A percentile compares a stretch with the other conserved stretches of the same genome.
phyloP scores from a whole-genome alignment of 805 yeast genomes.

The Candida stauntonica region DNA sequence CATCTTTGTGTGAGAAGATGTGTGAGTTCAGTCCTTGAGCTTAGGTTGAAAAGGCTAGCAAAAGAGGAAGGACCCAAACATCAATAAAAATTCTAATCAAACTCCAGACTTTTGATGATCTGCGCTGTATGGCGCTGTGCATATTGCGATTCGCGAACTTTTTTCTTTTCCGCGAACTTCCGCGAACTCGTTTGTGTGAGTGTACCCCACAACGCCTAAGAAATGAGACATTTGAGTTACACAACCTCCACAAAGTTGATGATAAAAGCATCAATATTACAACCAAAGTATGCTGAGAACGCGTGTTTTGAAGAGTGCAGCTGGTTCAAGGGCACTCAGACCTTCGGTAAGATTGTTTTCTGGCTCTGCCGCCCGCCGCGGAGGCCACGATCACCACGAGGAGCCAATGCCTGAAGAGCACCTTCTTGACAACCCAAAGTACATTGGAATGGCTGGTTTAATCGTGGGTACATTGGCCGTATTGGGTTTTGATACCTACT shows the following conservation, averaged over 20 bases:
- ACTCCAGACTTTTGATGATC: too few species aligned
- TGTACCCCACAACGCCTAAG: not conserved
- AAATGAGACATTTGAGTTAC: too few species aligned
- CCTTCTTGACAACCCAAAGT: slow-evolving; percentile 15
- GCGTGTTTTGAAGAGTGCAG: not conserved
- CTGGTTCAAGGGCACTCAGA: not conserved
- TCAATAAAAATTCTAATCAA: not conserved
- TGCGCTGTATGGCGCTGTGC: too few species aligned
- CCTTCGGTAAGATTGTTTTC: slow-evolving; percentile 4
- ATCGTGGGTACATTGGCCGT: slow-evolving; percentile 3
- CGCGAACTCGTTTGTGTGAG: not conserved
- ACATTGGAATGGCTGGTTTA: slow-evolving; percentile 10
- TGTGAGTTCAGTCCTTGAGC: not conserved
- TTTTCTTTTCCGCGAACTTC: too few species aligned
- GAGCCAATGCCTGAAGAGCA: slow-evolving; percentile 15
- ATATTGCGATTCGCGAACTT: not conserved
- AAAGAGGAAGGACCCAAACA: not conserved
- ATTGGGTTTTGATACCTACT: slow-evolving; percentile 8
- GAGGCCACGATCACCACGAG: slow-evolving; percentile 11
- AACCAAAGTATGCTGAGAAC: slow-evolving; percentile 3
- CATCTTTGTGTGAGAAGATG: slow-evolving; percentile 1
- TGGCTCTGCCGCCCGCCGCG: slow-evolving; percentile 2
- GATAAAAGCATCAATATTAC: not conserved
- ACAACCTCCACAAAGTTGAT: too few species aligned
- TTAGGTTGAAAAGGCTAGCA: too few species aligned